Percentiles rank a stretch among this genome's conserved stretches.
phyloP scores from a whole-genome alignment of 2,329 filamentous ascomycete species.

The Ophiosphaerella narmari region DNA sequence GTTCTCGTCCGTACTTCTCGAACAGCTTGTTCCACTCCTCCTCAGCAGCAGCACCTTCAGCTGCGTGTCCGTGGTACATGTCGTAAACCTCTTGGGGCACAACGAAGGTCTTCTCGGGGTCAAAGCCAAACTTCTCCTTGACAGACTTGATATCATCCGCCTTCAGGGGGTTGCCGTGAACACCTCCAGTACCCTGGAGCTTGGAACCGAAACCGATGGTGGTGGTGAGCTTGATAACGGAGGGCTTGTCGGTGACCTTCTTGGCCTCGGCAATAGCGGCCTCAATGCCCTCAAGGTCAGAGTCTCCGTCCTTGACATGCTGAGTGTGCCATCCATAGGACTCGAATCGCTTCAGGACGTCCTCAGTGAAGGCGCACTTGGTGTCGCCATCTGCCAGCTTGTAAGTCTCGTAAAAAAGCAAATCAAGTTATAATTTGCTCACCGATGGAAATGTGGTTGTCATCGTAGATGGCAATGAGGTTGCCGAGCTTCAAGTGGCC shows the following conservation, averaged over 20 bases:
- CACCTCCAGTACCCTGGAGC: conserved; percentile 89
- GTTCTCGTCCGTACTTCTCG: conserved; percentile 79
- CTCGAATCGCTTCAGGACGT: conserved; percentile 93
- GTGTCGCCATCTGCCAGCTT: conserved; percentile 78
- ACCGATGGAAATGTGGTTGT: conserved; percentile 94
- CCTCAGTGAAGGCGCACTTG: conserved; percentile 95
- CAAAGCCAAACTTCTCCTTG: conserved; percentile 95
- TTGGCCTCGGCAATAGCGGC: conserved; percentile 83
- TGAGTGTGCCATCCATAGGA: conserved; percentile 94
- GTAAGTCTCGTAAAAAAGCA: conserved; percentile 14
- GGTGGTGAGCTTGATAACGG: conserved; percentile 94
- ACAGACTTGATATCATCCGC: conserved; percentile 89
- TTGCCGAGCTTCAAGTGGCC: conserved; percentile 98
- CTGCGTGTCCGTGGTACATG: conserved; percentile 79
- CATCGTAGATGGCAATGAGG: conserved; percentile 95
- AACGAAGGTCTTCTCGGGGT: conserved; percentile 89
- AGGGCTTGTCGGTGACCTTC: conserved; percentile 92
- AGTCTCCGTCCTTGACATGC: conserved; percentile 84
- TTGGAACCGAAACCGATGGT: conserved; percentile 96
- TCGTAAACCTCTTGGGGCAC: conserved; percentile 97
- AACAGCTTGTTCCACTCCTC: conserved; percentile 95
- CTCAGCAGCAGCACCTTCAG: conserved; percentile 86
- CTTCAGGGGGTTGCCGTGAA: conserved; percentile 96
- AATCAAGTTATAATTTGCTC: conserved; percentile 31
- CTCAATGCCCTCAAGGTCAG: conserved; percentile 86